These are phyloP conservation scores for Sugiyamaella lignohabitans DNA, from an alignment of 805 yeast species.

Conservation along the genomic window DNA sequence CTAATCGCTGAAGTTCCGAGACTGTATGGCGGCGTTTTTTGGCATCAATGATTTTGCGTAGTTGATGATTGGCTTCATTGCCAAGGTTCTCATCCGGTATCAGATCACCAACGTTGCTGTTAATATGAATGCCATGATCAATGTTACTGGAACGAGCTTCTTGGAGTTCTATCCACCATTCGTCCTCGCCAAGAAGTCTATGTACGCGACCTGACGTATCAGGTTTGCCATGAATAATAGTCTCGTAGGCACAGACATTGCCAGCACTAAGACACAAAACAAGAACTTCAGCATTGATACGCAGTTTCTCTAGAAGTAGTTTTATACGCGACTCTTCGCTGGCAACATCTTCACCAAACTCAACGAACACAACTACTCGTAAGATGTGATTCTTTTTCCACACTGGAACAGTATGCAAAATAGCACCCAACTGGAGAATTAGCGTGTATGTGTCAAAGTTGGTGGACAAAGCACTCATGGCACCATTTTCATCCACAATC, in stretches of 20 bases:
- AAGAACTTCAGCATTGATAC: constrained; percentile 78
- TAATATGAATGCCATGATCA: too few relatives aligned
- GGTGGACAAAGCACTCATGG: constrained; percentile 53
- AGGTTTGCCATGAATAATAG: constrained; percentile 63
- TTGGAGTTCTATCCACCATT: constrained; percentile 77
- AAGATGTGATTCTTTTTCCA: constrained; percentile 76
- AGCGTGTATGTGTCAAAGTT: constrained; percentile 95
- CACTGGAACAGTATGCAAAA: constrained; percentile 83
- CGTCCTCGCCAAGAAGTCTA: constrained; percentile 48
- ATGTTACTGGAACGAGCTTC: constrained; percentile 41
- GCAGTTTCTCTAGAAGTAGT: constrained; percentile 60
- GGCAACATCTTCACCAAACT: constrained; percentile 56
- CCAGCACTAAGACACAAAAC: constrained; percentile 63
- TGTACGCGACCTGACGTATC: constrained; percentile 44
- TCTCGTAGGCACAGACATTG: constrained; percentile 55
- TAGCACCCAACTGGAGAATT: constrained; percentile 89
- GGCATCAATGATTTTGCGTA: constrained; percentile 7
- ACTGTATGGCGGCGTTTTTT: constrained; percentile 34
- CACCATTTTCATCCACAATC: constrained; percentile 58
- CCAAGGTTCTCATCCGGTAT: background rate
- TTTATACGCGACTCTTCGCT: constrained; percentile 62
- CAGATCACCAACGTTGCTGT: background rate
- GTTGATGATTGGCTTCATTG: constrained; percentile 1
- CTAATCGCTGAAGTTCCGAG: constrained; percentile 66
- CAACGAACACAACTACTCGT: constrained; percentile 88